Conservation (phyloP, 768 basidiomycete species). For the Stropharia rugosoannulata region DNA sequence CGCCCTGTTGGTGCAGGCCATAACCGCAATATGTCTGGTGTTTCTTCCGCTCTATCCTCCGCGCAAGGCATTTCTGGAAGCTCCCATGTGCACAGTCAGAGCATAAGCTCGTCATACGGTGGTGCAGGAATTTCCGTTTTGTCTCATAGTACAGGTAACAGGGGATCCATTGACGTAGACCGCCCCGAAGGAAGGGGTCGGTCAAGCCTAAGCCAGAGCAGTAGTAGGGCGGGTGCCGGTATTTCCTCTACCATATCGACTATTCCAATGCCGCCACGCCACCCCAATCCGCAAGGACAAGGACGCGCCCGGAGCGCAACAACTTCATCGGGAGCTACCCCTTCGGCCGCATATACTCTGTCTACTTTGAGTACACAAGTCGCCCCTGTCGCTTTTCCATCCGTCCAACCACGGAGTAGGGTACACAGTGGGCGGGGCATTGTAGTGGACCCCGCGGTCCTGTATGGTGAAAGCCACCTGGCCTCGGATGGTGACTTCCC, state of each 20-base stretch:
- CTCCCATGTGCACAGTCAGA: conserved; percentile 17
- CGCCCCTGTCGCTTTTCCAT: conserved; percentile 30
- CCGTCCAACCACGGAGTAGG: conserved; percentile 20
- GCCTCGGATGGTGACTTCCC: conserved; percentile 20
- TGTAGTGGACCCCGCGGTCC: conserved; percentile 16
- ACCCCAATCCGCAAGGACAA: conserved; percentile 23
- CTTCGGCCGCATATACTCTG: conserved; percentile 16
- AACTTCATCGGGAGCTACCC: conserved; percentile 12
- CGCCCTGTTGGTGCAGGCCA: conserved; percentile 33
- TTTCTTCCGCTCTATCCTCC: conserved; percentile 22
- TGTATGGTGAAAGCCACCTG: conserved; percentile 17
- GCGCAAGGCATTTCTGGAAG: conserved; percentile 14
- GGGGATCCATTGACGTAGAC: conserved; percentile 55
- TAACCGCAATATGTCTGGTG: conserved; percentile 22
- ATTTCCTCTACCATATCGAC: not conserved
- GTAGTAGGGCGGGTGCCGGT: conserved; percentile 14
- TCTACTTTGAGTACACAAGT: conserved; percentile 18
- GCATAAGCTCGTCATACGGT: conserved; percentile 26
- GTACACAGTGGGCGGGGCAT: conserved; percentile 25
- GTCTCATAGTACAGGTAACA: conserved; percentile 64
- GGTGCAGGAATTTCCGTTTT: conserved; percentile 30
- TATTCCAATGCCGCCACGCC: conserved; percentile 25
- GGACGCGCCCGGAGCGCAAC: conserved; percentile 27
- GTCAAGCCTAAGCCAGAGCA: conserved; percentile 33
- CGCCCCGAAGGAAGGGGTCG: conserved; percentile 20